phyloP scores from a whole-genome alignment of 2,329 filamentous ascomycete genomes.

The Pseudogymnoascus sp. region DNA sequence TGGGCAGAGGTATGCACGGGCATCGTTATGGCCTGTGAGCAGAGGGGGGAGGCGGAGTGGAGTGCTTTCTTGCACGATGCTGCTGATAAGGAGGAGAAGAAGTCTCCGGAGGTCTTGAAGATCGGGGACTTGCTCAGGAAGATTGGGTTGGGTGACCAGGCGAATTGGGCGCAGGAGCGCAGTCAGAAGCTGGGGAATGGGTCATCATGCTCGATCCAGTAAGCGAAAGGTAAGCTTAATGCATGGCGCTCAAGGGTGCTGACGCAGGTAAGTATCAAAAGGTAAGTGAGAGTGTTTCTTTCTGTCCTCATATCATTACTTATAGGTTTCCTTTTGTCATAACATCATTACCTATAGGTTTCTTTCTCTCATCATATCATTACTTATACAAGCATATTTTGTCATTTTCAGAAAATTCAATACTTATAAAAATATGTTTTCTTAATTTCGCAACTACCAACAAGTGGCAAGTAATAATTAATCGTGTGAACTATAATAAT shows the following conservation, averaged over 20 bases:
- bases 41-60: background rate
- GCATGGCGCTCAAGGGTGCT: background rate
- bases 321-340: background rate
- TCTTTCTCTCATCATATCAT: background rate
- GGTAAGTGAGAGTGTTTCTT: background rate
- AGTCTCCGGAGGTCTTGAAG: background rate
- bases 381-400: background rate
- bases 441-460: background rate
- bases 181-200: background rate
- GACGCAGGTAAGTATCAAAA: background rate
- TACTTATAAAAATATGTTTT: background rate
- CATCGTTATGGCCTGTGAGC: background rate
- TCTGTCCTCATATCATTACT: background rate
- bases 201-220: background rate
- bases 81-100: background rate
- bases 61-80: background rate
- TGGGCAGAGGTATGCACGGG: background rate
- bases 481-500: constrained; percentile 6
- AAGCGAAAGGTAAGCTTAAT: background rate
- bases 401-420: background rate
- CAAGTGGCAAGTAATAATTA: background rate
- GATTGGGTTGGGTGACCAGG: background rate
- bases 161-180: background rate
- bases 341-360: background rate
- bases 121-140: background rate